A percentile compares a stretch with the other conserved stretches of the same genome.
Conservation (phyloP, 2,329 filamentous ascomycete species). For the Nothophaeocryptopus gaeumannii region DNA sequence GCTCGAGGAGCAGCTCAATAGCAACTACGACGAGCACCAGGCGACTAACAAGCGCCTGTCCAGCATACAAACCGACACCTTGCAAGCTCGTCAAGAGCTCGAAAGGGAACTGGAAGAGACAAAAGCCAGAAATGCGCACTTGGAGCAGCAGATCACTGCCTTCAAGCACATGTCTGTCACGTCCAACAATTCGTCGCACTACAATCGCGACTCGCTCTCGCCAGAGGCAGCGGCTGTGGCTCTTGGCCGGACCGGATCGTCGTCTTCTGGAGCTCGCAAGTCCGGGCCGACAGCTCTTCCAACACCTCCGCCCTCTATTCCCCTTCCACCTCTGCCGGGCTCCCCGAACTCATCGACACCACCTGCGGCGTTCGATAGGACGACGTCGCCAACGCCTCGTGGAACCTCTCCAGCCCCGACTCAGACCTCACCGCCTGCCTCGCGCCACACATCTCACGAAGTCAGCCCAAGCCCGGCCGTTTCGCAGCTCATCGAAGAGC, state of each 20-base stretch:
- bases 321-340: constrained; percentile 83
- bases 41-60: constrained; percentile 81
- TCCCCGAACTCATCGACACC: constrained; percentile 50
- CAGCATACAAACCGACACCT: constrained; percentile 52
- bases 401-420: constrained; percentile 61
- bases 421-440: constrained; percentile 56
- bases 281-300: constrained; percentile 82
- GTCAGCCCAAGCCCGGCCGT: constrained; percentile 60
- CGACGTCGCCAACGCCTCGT: constrained; percentile 50
- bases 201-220: constrained; percentile 47
- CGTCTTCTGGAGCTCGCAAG: constrained; percentile 74
- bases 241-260: constrained; percentile 56
- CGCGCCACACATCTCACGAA: constrained; percentile 65
- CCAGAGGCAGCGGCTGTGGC: constrained; percentile 41
- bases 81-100: constrained; percentile 45
- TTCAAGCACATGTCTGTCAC: constrained; percentile 33
- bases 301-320: constrained; percentile 91
- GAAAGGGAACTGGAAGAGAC: constrained; percentile 72
- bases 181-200: constrained; percentile 31
- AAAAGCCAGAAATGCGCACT: constrained; percentile 66
- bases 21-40: constrained; percentile 91
- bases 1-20: constrained; percentile 92
- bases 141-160: constrained; percentile 62
- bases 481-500: constrained; percentile 84
- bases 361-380: constrained; percentile 37